phyloP scores from a whole-genome alignment of 352 stramenopile genomes.

The Globisporangium cystogenes region DNA sequence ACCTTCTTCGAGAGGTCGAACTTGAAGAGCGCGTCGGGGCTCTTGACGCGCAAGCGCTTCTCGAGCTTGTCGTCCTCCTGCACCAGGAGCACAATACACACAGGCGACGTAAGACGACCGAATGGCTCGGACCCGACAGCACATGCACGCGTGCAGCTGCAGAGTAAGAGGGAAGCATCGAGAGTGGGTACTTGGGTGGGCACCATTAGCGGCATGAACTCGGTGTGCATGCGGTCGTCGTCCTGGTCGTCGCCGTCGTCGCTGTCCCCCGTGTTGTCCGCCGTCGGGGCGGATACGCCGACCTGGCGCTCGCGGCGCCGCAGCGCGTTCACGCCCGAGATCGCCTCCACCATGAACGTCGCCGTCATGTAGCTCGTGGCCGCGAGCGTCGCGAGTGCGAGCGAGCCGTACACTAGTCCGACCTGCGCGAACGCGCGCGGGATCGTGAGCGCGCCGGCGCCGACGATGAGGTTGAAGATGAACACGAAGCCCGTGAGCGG shows the following conservation, averaged over 20 bases:
- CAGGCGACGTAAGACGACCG: not conserved
- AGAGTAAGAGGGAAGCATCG: not conserved
- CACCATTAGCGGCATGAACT: slow-evolving; percentile 81
- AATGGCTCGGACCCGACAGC: too few species aligned
- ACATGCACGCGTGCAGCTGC: not conserved
- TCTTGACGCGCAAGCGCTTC: slow-evolving; percentile 36
- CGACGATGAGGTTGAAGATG: slow-evolving; percentile 90
- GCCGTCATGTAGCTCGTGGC: slow-evolving; percentile 75
- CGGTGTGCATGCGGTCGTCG: slow-evolving; percentile 27
- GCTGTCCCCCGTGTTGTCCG: slow-evolving; percentile 18
- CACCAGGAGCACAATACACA: too few species aligned
- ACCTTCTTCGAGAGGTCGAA: slow-evolving; percentile 81
- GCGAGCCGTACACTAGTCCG: slow-evolving; percentile 67
- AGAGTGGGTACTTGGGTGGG: slow-evolving; percentile 45
- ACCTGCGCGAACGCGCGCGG: slow-evolving; percentile 82
- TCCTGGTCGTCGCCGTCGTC: slow-evolving; percentile 36
- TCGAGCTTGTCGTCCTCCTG: slow-evolving; percentile 56
- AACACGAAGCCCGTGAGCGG: slow-evolving; percentile 87
- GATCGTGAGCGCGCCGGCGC: slow-evolving; percentile 81
- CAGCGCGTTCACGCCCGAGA: slow-evolving; percentile 77
- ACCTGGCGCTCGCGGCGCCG: slow-evolving; percentile 45
- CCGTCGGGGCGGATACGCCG: slow-evolving; percentile 4
- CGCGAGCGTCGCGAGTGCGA: slow-evolving; percentile 50
- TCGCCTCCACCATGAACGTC: slow-evolving; percentile 84
- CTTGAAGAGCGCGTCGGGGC: slow-evolving; percentile 27